Conservation (phyloP, 1,284 basidiomycete genomes). For the Trametes pubescens region DNA sequence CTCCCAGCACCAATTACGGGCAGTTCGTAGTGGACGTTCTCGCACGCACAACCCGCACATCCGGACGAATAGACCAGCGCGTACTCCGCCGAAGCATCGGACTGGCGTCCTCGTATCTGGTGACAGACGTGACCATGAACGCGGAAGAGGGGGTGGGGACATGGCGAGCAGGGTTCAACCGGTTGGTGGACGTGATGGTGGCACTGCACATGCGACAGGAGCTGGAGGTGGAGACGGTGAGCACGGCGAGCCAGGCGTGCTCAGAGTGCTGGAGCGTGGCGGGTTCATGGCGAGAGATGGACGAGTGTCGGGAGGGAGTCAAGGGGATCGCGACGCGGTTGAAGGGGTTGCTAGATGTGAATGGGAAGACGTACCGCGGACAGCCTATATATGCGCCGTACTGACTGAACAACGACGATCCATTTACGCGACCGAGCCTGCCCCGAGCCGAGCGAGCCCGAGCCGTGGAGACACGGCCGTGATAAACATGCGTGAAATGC, state of each 20-base stretch:
- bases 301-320: conserved; percentile 65
- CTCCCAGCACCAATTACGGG: conserved; percentile 61
- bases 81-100: conserved; percentile 68
- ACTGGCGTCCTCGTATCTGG: conserved; percentile 76
- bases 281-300: conserved; percentile 70
- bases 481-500: not conserved
- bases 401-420: not conserved
- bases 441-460: not conserved
- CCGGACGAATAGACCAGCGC: conserved; percentile 64
- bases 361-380: conserved; percentile 71
- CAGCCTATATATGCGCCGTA: conserved; percentile 67
- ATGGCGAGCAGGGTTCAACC: conserved; percentile 72
- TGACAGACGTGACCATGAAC: conserved; percentile 75
- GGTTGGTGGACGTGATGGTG: conserved; percentile 73
- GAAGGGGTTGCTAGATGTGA: conserved; percentile 70
- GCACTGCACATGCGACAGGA: conserved; percentile 69
- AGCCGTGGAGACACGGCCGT: not conserved
- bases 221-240: conserved; percentile 75
- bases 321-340: conserved; percentile 66
- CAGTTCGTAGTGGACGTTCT: conserved; percentile 64
- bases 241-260: conserved; percentile 76
- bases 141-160: conserved; percentile 60
- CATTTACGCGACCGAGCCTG: not conserved
- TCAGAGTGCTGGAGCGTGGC: conserved; percentile 83
- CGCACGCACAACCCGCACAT: conserved; percentile 55